Evolutionary conservation across 1,139 yeast genomes (phyloP).

Genomic region (Candida dubliniensis): DNA sequence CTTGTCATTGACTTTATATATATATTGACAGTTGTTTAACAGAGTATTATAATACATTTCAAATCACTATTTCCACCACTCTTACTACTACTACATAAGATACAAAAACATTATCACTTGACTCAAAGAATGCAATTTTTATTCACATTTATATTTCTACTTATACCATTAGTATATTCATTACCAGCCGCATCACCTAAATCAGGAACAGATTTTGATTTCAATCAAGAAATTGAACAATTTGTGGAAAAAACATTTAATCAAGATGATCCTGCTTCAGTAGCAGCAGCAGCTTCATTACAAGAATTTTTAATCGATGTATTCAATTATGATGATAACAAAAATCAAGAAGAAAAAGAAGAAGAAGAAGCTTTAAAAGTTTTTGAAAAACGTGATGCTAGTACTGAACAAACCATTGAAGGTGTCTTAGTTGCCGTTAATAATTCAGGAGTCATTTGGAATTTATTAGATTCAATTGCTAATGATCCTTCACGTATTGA

Average conservation of each 20-base stretch:
- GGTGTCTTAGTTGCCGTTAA: constrained; percentile 30
- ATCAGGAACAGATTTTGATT: constrained; percentile 19
- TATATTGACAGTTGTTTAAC: too few relatives aligned
- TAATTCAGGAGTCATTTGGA: constrained; percentile 38
- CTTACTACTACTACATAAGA: neutral
- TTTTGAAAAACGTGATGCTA: constrained; percentile 19
- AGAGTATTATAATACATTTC: neutral
- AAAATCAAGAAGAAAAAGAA: constrained; percentile 7
- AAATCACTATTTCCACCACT: neutral
- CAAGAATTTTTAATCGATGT: constrained; percentile 11
- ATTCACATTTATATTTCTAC: constrained; percentile 7
- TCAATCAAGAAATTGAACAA: constrained; percentile 16
- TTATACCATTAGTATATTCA: constrained; percentile 8
- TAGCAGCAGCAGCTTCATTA: constrained; percentile 3
- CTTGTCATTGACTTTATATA: too few relatives aligned
- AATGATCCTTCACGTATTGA: constrained; percentile 30
- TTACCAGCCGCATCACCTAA: constrained; percentile 23
- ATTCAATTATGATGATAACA: constrained; percentile 9
- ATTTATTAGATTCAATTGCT: constrained; percentile 37
- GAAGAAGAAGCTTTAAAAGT: constrained; percentile 10
- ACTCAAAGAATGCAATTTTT: neutral
- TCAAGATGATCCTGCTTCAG: neutral
- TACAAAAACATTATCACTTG: neutral
- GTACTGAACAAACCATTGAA: constrained; percentile 21
- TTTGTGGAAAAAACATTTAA: constrained; percentile 14